Base-by-base conservation (phyloP, 805 yeast species). In the Candida lessepsii region DNA sequence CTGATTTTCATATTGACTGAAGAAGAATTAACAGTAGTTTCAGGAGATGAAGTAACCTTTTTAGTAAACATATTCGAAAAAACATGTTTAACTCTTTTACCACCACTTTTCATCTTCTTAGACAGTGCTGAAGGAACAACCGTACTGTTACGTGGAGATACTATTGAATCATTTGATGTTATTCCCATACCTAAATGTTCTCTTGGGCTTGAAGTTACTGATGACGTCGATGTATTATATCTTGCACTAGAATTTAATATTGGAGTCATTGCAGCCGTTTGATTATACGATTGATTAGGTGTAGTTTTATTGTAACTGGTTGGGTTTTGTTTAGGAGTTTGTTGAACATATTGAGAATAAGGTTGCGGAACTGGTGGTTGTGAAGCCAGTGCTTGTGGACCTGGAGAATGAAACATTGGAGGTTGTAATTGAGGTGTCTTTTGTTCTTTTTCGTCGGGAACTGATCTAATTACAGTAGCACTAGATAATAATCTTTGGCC, bases 1-100 rank as follows among this genome's bases (percentile, higher is more conserved):
- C 96, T 86, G 37, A 91, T 93, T 49, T 80, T 80, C 67, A 67
- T 66, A 52, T 62, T 66, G 18, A 63, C 43, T n/a, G 52, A 40
- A 5, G 46, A 41, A 11, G 44, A 36, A 5, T 37, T 21, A 7
- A 48, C 46, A 29, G 35, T 36, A 5, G 34, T 41, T 9, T 43
- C 37, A n/a, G 41, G 33, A 2, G 44, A 15, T 13, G 42, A 16
- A 5, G 29, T 24, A 19, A 52, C 48, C 6, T 58, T 56, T 29
- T 73, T 62, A 39, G 69, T 65, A 48, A 78, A 71, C 71, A 74
- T 70, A 42, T 65, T 76, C 2, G 81, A 62, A 39, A 83, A 70
- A 2, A 79, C 83, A 5, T 81, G 84, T 44, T 76, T 75, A 41
- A 81, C 74, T 41, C 77, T 70, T 45, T 69, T 74, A 14, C 31